These are phyloP conservation scores for Paramecium sonneborni DNA, from an alignment of 73 alveolate species.

Conservation along the genomic window DNA sequence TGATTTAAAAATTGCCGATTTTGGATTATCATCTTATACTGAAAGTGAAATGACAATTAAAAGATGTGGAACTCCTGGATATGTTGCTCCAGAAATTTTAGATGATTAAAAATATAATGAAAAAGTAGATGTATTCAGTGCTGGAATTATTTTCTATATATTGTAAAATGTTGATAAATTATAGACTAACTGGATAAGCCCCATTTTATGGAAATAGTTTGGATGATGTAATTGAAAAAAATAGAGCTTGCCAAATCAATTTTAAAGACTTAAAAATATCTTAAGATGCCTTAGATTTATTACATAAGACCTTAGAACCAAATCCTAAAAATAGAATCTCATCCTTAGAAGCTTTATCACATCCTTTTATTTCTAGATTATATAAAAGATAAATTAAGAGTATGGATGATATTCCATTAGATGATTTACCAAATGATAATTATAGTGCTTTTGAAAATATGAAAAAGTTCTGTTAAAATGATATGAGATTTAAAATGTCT, in stretches of 20 bases:
- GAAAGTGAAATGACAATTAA: constrained; percentile 7
- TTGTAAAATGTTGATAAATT: constrained; percentile 5
- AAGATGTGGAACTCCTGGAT: constrained; percentile 97
- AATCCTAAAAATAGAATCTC: constrained; percentile 70
- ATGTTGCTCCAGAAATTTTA: constrained; percentile 97
- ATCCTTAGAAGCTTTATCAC: constrained; percentile 81
- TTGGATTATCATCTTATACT: constrained; percentile 73
- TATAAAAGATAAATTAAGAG: background rate
- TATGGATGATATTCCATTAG: background rate
- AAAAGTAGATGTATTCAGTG: constrained; percentile 66
- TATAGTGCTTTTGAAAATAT: constrained; percentile 57
- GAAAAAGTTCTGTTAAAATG: constrained; percentile 5
- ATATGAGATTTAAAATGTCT: background rate
- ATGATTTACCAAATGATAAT: constrained; percentile 13
- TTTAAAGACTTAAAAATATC: constrained; percentile 66
- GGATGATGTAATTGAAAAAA: constrained; percentile 24
- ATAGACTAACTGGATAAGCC: constrained; percentile 24
- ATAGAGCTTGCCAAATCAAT: background rate
- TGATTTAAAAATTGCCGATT: constrained; percentile 83
- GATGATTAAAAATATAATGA: constrained; percentile 70
- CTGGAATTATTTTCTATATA: constrained; percentile 65
- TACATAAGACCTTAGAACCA: constrained; percentile 64
- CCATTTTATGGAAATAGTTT: constrained; percentile 48
- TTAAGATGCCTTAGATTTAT: constrained; percentile 76
- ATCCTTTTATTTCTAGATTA: constrained; percentile 27